Conservation (phyloP, 2,329 filamentous ascomycete species). For the Cryphonectria japonica region DNA sequence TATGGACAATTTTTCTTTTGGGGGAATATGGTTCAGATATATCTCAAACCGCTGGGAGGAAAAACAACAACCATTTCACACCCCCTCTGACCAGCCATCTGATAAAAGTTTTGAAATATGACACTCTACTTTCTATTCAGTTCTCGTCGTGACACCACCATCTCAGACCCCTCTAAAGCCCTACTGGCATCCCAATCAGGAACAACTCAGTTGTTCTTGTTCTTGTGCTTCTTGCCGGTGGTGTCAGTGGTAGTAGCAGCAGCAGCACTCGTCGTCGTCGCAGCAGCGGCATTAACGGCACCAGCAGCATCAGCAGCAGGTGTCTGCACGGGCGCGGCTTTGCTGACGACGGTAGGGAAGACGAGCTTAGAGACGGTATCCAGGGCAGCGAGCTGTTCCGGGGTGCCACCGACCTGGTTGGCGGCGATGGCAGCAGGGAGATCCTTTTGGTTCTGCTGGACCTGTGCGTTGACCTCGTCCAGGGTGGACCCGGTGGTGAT, state of each 20-base stretch:
- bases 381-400: slow-evolving; percentile 31
- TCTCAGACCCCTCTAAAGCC: too few relatives aligned
- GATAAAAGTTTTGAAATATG: not conserved
- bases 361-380: slow-evolving; percentile 8
- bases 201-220: not conserved
- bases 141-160: not conserved
- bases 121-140: slow-evolving; percentile 1
- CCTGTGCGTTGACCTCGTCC: slow-evolving; percentile 50
- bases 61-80: not conserved
- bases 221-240: slow-evolving; percentile 5
- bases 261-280: slow-evolving; percentile 1
- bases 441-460: slow-evolving; percentile 55
- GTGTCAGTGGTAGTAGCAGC: not conserved
- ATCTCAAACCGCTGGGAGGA: not conserved
- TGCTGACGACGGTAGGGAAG: slow-evolving; percentile 18
- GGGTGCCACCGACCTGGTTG: slow-evolving; percentile 47
- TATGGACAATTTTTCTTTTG: not conserved
- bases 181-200: not conserved
- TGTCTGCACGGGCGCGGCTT: slow-evolving; percentile 25
- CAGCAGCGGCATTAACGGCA: not conserved
- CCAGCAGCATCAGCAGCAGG: slow-evolving; percentile 13
- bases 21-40: slow-evolving; percentile 5
- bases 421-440: slow-evolving; percentile 51
- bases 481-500: slow-evolving; percentile 53
- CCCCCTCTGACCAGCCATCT: not conserved